Percentiles rank a stretch among this genome's conserved stretches.
phyloP scores from a whole-genome alignment of 2,329 filamentous ascomycete species.

The Penicillium sp. region DNA sequence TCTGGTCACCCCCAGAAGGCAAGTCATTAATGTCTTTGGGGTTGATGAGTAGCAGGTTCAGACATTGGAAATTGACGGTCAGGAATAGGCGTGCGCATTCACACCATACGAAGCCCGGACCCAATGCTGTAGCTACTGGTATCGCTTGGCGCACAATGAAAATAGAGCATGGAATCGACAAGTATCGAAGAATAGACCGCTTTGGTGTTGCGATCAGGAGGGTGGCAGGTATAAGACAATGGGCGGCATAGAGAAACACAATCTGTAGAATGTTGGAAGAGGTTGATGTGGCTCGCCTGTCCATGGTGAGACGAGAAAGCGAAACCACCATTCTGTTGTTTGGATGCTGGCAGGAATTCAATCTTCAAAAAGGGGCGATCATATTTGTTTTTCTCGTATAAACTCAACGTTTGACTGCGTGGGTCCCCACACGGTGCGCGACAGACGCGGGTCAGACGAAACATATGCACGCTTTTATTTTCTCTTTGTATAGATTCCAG shows the following conservation, averaged over 20 bases:
- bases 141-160: constrained; percentile 7
- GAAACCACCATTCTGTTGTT: not conserved
- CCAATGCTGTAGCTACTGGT: constrained; percentile 4
- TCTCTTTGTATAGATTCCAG: too few relatives aligned
- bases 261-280: not conserved
- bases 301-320: not conserved
- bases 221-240: constrained; percentile 16
- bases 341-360: not conserved
- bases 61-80: constrained; percentile 15
- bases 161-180: constrained; percentile 12
- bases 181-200: constrained; percentile 15
- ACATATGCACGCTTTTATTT: too few relatives aligned
- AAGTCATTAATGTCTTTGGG: constrained; percentile 8
- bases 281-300: not conserved
- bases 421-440: not conserved
- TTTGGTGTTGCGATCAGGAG: constrained; percentile 16
- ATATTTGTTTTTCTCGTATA: not conserved
- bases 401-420: not conserved
- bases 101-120: constrained; percentile 17
- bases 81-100: constrained; percentile 11
- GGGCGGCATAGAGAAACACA: constrained; percentile 5
- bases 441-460: not conserved
- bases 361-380: not conserved
- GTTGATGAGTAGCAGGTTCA: constrained; percentile 6
- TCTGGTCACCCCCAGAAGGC: not conserved